These are phyloP conservation scores for Kodamaea neixiangensis DNA, from an alignment of 805 yeast genomes.

Conservation along the genomic window DNA sequence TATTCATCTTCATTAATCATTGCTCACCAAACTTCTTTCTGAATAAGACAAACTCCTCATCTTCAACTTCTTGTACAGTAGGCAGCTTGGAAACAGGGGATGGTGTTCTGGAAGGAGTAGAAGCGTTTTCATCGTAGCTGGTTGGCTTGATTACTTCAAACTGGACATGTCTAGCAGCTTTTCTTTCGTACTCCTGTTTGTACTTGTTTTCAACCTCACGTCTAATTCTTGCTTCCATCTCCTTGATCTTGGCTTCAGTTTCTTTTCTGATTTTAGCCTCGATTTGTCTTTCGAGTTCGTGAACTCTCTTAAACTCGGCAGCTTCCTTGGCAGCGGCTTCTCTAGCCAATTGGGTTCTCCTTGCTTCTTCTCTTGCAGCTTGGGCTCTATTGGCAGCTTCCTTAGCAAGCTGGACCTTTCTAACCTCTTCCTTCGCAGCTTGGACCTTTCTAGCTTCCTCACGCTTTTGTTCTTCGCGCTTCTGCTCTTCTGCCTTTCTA, in stretches of 20 bases:
- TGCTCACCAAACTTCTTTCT: conserved; percentile 30
- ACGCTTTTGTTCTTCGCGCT: conserved; percentile 7
- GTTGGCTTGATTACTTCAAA: conserved; percentile 7
- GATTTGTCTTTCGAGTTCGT: neutral
- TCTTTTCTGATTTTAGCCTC: conserved; percentile 1
- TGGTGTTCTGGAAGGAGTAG: conserved; percentile 6
- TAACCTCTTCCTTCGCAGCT: neutral
- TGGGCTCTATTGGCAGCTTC: neutral
- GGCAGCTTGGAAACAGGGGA: conserved; percentile 17
- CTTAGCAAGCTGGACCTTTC: neutral
- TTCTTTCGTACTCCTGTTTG: neutral
- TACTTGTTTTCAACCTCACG: conserved; percentile 6
- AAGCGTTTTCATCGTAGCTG: conserved; percentile 4
- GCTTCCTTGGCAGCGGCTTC: neutral
- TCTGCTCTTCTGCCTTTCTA: conserved; percentile 7
- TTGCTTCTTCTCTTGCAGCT: neutral
- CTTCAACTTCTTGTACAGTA: conserved; percentile 29
- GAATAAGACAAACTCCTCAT: conserved; percentile 38
- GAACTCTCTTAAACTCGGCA: neutral
- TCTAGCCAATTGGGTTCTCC: neutral
- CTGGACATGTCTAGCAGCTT: neutral
- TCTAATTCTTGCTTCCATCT: conserved; percentile 3
- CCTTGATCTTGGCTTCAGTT: conserved; percentile 4
- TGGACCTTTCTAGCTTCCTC: conserved; percentile 7
- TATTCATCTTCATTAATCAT: too few relatives aligned